Conservation (phyloP, 306 rosid species). For the Inga laurina region DNA sequence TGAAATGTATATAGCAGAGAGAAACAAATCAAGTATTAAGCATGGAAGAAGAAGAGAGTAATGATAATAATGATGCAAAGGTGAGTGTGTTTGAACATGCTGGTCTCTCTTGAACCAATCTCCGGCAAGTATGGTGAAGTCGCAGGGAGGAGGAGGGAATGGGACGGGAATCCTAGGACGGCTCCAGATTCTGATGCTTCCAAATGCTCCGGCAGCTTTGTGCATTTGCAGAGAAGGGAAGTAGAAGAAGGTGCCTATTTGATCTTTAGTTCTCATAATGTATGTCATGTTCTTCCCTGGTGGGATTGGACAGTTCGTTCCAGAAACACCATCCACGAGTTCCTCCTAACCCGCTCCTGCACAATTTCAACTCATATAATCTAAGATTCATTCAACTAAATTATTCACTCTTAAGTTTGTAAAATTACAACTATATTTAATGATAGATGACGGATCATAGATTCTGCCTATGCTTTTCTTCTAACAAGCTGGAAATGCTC, state of each 20-base stretch:
- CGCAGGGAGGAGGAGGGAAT: constrained; percentile 87
- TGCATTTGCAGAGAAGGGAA: constrained; percentile 56
- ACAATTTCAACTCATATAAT: background rate
- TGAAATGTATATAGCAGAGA: constrained; percentile 15
- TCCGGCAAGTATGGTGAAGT: constrained; percentile 74
- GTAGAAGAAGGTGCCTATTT: constrained; percentile 55
- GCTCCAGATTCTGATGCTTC: constrained; percentile 76
- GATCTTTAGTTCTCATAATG: constrained; percentile 45
- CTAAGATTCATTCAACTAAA: too few species aligned
- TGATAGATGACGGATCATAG: too few species aligned
- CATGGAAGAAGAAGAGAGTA: background rate
- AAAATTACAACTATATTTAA: too few species aligned
- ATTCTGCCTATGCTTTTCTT: too few species aligned
- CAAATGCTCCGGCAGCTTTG: constrained; percentile 50
- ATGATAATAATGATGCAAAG: background rate
- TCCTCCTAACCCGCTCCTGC: constrained; percentile 90
- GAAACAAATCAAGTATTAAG: background rate
- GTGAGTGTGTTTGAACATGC: constrained; percentile 35
- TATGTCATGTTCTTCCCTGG: constrained; percentile 52
- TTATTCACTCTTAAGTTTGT: too few species aligned
- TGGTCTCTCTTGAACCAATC: constrained; percentile 88
- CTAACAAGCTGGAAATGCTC: too few species aligned
- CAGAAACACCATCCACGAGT: constrained; percentile 69
- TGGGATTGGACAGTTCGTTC: constrained; percentile 49
- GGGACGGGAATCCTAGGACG: constrained; percentile 96